These are phyloP conservation scores for Fusarium beomiforme DNA, from an alignment of 2,329 filamentous ascomycete genomes.

Conservation along the genomic window DNA sequence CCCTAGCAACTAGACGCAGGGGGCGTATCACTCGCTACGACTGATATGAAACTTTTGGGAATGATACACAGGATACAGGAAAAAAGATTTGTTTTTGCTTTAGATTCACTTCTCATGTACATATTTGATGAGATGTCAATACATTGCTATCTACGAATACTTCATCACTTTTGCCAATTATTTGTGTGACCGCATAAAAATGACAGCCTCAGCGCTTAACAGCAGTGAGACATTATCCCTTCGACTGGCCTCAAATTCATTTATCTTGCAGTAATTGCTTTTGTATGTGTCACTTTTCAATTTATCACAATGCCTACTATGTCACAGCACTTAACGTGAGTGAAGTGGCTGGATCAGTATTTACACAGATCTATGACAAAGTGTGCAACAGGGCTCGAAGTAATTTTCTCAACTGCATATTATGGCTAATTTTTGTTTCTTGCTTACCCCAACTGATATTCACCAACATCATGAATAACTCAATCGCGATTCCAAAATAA, in stretches of 20 bases:
- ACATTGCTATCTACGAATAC: slow-evolving; percentile 10
- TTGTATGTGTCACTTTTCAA: neutral
- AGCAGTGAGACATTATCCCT: slow-evolving; percentile 8
- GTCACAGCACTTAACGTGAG: slow-evolving; percentile 13
- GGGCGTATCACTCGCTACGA: slow-evolving; percentile 35
- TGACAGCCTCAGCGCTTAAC: neutral
- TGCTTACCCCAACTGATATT: slow-evolving; percentile 3
- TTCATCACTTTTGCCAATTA: neutral
- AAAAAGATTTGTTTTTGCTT: slow-evolving; percentile 24
- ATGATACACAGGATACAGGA: slow-evolving; percentile 39
- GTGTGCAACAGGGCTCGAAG: neutral
- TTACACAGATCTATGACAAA: slow-evolving; percentile 14
- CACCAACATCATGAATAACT: neutral
- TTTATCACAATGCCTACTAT: slow-evolving; percentile 2
- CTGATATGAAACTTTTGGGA: slow-evolving; percentile 34
- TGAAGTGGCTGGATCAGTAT: neutral
- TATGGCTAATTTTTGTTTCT: neutral
- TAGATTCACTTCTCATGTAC: slow-evolving; percentile 34
- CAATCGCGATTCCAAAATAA: neutral
- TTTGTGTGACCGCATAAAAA: neutral
- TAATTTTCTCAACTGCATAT: slow-evolving; percentile 24
- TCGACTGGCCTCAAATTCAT: neutral
- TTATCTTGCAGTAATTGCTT: neutral
- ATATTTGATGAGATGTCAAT: slow-evolving; percentile 27
- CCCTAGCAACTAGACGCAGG: slow-evolving; percentile 28